Conservation (phyloP, 2,329 filamentous ascomycete genomes). For the Didymella pinodella region DNA sequence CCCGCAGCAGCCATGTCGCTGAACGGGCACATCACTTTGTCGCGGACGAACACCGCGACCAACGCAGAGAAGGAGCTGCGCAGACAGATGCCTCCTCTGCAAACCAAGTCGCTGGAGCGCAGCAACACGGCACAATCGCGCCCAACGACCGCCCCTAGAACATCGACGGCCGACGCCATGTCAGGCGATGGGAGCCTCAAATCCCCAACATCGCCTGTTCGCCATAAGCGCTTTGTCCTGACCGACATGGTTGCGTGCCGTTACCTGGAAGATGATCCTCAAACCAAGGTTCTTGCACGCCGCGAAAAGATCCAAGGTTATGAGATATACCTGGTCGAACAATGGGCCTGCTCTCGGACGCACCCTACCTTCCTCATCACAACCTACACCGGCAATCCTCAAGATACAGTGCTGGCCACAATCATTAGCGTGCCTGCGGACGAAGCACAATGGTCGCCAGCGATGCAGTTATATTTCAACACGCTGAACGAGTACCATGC, state of each 20-base stretch:
- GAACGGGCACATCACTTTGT: slow-evolving; percentile 18
- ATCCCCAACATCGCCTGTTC: slow-evolving; percentile 39
- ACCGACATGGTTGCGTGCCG: slow-evolving; percentile 72
- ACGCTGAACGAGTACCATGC: slow-evolving; percentile 87
- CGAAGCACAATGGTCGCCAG: slow-evolving; percentile 78
- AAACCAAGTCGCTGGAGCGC: slow-evolving; percentile 33
- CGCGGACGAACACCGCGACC: slow-evolving; percentile 22
- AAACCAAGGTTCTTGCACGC: slow-evolving; percentile 76
- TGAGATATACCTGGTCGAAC: slow-evolving; percentile 92
- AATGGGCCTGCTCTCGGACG: slow-evolving; percentile 93
- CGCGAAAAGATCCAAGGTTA: slow-evolving; percentile 78
- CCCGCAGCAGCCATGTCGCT: slow-evolving; percentile 20
- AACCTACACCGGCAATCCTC: slow-evolving; percentile 88
- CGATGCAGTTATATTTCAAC: slow-evolving; percentile 83
- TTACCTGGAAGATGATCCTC: slow-evolving; percentile 83
- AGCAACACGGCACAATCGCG: slow-evolving; percentile 28
- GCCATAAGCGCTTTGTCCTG: slow-evolving; percentile 67
- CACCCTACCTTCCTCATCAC: slow-evolving; percentile 92
- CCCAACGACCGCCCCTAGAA: slow-evolving; percentile 19
- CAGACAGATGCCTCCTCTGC: slow-evolving; percentile 36
- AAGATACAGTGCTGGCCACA: slow-evolving; percentile 78
- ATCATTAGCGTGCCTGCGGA: slow-evolving; percentile 84
- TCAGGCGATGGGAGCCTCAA: slow-evolving; percentile 15
- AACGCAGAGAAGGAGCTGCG: slow-evolving; percentile 42
- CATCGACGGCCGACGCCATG: slow-evolving; percentile 24